A percentile compares a stretch with the other conserved stretches of the same genome.
Evolutionary conservation across 805 yeast genomes (phyloP).

Genomic region (Candida nanaspora): DNA sequence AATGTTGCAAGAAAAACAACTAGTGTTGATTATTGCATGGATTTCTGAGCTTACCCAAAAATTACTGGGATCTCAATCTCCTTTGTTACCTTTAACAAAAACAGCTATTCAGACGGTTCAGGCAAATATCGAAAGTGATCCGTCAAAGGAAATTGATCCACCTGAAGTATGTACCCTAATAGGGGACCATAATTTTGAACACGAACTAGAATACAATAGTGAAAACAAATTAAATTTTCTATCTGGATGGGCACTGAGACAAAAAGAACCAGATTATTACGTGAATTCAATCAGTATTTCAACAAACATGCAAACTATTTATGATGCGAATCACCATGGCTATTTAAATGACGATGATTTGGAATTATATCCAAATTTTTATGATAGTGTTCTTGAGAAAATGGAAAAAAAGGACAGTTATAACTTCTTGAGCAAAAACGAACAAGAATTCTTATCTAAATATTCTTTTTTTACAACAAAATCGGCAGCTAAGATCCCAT

Average conservation of each 20-base stretch:
- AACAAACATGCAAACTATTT: slow-evolving; percentile 13
- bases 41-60: slow-evolving; percentile 21
- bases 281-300: slow-evolving; percentile 21
- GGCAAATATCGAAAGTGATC: slow-evolving; percentile 6
- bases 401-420: slow-evolving; percentile 6
- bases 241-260: slow-evolving; percentile 26
- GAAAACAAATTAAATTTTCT: slow-evolving; percentile 15
- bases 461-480: slow-evolving; percentile 27
- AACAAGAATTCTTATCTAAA: slow-evolving; percentile 15
- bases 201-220: slow-evolving; percentile 6
- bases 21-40: slow-evolving; percentile 23
- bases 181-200: slow-evolving; percentile 16
- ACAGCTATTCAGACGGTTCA: not conserved
- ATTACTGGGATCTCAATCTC: slow-evolving; percentile 10
- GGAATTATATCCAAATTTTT: slow-evolving; percentile 16
- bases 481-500: slow-evolving; percentile 18
- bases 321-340: slow-evolving; percentile 19
- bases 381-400: slow-evolving; percentile 10
- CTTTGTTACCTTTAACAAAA: slow-evolving; percentile 1
- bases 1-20: slow-evolving; percentile 23
- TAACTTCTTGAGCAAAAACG: slow-evolving; percentile 14
- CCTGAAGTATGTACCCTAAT: slow-evolving; percentile 19
- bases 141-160: slow-evolving; percentile 9
- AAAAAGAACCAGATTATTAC: slow-evolving; percentile 20
- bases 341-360: slow-evolving; percentile 9